A percentile compares a stretch with the other conserved stretches of the same genome.
These are phyloP conservation scores for Eragrostis curvula DNA, from an alignment of 176 grass and related monocot species.

Conservation along the genomic window DNA sequence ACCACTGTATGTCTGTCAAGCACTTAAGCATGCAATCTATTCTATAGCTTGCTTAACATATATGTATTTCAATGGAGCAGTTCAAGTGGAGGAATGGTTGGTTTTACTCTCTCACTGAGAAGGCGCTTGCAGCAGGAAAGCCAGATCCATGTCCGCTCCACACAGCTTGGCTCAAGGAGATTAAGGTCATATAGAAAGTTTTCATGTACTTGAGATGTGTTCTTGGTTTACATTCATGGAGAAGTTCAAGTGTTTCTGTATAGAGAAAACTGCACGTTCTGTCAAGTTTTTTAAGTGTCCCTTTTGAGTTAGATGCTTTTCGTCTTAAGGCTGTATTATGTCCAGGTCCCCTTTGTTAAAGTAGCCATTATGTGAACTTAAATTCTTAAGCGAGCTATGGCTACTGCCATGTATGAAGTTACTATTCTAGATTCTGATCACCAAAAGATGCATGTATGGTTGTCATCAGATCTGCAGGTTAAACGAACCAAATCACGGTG, in stretches of 20 bases:
- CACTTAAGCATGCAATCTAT: background rate
- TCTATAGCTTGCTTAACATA: background rate
- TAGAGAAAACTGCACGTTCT: background rate
- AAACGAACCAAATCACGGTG: no score
- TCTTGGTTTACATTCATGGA: background rate
- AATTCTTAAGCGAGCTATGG: no score
- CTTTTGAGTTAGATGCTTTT: background rate
- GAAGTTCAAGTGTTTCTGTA: background rate
- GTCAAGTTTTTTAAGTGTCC: background rate
- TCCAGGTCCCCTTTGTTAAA: no score
- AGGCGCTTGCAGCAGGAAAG: slow-evolving; percentile 66
- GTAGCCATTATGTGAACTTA: no score
- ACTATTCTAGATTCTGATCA: no score
- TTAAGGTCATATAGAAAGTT: slow-evolving; percentile 71
- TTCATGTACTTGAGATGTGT: slow-evolving; percentile 8
- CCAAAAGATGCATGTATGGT: no score
- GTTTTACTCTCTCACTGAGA: slow-evolving; percentile 86
- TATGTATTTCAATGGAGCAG: slow-evolving; percentile 41
- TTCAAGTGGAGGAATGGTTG: slow-evolving; percentile 99
- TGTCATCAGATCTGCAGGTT: no score
- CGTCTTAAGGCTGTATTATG: no score
- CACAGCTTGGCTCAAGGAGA: slow-evolving; percentile 97
- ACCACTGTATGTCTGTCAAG: background rate
- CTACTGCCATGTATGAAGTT: no score
- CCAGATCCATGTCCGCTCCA: slow-evolving; percentile 85